Base-by-base conservation (phyloP, 2,329 filamentous ascomycete genomes). In the Colletotrichum gloeosporioides region DNA sequence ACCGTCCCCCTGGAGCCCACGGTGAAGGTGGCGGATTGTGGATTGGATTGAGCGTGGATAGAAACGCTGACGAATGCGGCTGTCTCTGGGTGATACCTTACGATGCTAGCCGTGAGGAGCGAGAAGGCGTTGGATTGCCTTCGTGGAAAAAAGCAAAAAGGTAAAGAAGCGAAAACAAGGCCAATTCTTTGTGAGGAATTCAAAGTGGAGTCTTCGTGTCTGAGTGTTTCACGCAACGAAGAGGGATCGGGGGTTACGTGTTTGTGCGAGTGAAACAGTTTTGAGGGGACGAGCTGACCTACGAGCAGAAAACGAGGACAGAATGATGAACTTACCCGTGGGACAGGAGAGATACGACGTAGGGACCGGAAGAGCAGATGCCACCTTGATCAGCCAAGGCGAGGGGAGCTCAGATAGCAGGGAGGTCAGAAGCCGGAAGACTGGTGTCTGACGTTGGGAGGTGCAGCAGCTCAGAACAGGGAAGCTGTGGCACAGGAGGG, bases 171-270 rank as follows among this genome's bases (percentile, higher is more conserved):
- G n/a, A 65, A 15, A 16, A 13, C 55, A 62, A 69, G 34, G 53
- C 36, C 71, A 63, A 63, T 65, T 77, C 75, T 71, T 36, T 31
- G 55, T 16, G 62, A 55, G 71, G 65, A 77, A 75, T 75, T 22
- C 25, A 57, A 61, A 55, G 62, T 77, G 75, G 72, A 71, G 66
- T 77, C 64, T 15, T 27, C 53, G 61, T 22, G 61, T 63, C 55
- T 39, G 71, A 62, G 66, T 75, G 75, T 74, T 61, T 77, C 72
- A 75, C 61, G 36, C 71, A 67, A 62, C 75, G 61, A 75, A n/a
- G 75, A 66, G 69, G 49, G 63, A 55, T 62, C 71, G 71, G 67
- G 39, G 44, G 49, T 57, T 76, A 69, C 44, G 70, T 69, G 32
- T 59, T 69, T 67, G 57, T 69, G 59, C 25, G 44, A 73, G 64